These are phyloP conservation scores for Nakaseomyces glabratus DNA, from an alignment of 1,139 yeast genomes.

Conservation along the genomic window DNA sequence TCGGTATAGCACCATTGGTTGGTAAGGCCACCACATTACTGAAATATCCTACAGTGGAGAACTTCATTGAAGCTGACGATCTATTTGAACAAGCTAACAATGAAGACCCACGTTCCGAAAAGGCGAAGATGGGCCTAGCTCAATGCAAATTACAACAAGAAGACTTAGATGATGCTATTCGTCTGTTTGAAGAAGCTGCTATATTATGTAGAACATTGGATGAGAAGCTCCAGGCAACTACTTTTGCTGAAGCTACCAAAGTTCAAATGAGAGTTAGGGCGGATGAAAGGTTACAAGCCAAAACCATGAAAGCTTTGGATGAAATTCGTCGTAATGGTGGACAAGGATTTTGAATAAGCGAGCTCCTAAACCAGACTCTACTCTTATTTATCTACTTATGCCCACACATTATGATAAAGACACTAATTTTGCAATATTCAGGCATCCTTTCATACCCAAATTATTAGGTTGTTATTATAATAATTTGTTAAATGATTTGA, in stretches of 20 bases:
- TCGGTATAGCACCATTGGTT: constrained; percentile 84
- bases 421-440: no score
- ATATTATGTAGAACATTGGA: constrained; percentile 72
- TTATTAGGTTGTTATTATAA: no score
- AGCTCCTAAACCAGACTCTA: no score
- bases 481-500: no score
- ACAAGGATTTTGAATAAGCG: no score
- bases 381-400: no score
- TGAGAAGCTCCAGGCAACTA: constrained; percentile 86
- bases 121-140: constrained; percentile 83
- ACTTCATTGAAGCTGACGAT: constrained; percentile 53
- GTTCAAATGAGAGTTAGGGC: constrained; percentile 65
- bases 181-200: constrained; percentile 73
- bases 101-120: constrained; percentile 79
- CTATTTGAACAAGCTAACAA: constrained; percentile 70
- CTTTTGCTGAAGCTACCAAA: constrained; percentile 86
- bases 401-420: no score
- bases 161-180: constrained; percentile 72
- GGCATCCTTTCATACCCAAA: no score
- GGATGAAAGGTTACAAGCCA: constrained; percentile 49
- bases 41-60: constrained; percentile 45
- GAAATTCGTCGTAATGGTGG: constrained; percentile 20
- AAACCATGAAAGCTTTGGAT: constrained; percentile 38
- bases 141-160: constrained; percentile 82
- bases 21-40: constrained; percentile 77